Conservation (phyloP, 2,329 filamentous ascomycete species). For the Sarocladiaceae sp. region DNA sequence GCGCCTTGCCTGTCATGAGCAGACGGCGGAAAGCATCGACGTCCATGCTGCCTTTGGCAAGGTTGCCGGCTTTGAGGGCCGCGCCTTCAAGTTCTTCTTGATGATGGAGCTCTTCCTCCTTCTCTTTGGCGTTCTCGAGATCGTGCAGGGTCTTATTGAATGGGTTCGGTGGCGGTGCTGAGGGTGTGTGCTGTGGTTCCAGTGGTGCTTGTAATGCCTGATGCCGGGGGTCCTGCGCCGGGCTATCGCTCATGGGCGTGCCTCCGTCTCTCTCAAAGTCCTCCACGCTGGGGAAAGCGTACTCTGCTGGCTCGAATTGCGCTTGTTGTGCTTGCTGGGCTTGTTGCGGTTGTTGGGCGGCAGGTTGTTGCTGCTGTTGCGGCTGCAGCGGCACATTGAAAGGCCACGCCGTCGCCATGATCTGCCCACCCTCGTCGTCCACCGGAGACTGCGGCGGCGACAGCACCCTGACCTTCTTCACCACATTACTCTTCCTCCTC, state of each 20-base stretch:
- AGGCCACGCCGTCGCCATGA: constrained; percentile 18
- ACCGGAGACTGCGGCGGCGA: constrained; percentile 59
- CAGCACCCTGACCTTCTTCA: constrained; percentile 65
- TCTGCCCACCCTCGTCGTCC: constrained; percentile 3
- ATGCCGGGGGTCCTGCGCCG: constrained; percentile 3
- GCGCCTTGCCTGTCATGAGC: constrained; percentile 67
- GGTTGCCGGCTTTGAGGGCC: constrained; percentile 26
- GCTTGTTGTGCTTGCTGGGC: background rate
- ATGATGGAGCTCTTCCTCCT: constrained; percentile 23
- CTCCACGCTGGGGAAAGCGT: constrained; percentile 2
- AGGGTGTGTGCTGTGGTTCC: background rate
- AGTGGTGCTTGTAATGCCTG: background rate
- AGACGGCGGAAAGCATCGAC: constrained; percentile 75
- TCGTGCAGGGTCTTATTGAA: constrained; percentile 54
- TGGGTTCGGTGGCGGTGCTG: constrained; percentile 30
- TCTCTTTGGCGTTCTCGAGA: constrained; percentile 33
- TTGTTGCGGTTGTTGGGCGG: too few species aligned
- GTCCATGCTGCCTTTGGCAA: constrained; percentile 52
- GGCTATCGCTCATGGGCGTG: background rate
- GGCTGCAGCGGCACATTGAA: constrained; percentile 3
- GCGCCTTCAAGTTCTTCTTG: constrained; percentile 24
- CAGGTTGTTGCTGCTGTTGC: background rate
- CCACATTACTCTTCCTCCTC: constrained; percentile 42
- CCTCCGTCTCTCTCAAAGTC: background rate
- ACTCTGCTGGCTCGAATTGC: background rate